A percentile compares a stretch with the other conserved stretches of the same genome.
Conservation (phyloP, 1,284 basidiomycete species). For the Cystobasidiaceae sp. region DNA sequence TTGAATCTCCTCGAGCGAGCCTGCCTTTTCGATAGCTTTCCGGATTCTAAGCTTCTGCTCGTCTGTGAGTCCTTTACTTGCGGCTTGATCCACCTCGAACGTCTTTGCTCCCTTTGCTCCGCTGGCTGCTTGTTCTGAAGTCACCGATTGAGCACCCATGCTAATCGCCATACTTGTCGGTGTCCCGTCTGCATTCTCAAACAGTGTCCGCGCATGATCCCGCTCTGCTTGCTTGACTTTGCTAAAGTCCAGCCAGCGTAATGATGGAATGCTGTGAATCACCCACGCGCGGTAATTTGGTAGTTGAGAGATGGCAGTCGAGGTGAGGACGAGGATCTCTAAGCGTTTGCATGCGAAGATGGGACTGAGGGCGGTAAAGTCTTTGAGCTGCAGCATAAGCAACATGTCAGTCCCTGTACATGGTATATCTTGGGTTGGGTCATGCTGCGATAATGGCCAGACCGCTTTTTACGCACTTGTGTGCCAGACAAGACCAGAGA, state of each 20-base stretch:
- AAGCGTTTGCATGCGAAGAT: constrained; percentile 51
- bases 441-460: not conserved
- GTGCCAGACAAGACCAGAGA: constrained; percentile 63
- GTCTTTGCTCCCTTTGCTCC: constrained; percentile 54
- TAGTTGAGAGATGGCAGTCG: constrained; percentile 87
- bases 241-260: constrained; percentile 94
- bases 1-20: constrained; percentile 84
- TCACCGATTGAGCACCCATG: constrained; percentile 65
- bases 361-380: constrained; percentile 28
- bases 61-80: constrained; percentile 75
- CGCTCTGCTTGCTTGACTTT: constrained; percentile 91
- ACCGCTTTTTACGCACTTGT: constrained; percentile 21
- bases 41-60: constrained; percentile 86
- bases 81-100: constrained; percentile 44
- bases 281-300: constrained; percentile 94
- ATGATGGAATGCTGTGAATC: constrained; percentile 53
- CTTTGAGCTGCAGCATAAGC: constrained; percentile 25
- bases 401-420: not conserved
- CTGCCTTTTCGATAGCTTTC: constrained; percentile 82
- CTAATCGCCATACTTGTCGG: constrained; percentile 67
- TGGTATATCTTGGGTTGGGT: not conserved
- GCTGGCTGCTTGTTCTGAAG: constrained; percentile 51
- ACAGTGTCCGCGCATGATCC: constrained; percentile 40
- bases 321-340: constrained; percentile 74
- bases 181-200: constrained; percentile 44